Evolutionary conservation across 1,284 basidiomycete genomes (phyloP).

Genomic region (Afroboletus lepidellus): DNA sequence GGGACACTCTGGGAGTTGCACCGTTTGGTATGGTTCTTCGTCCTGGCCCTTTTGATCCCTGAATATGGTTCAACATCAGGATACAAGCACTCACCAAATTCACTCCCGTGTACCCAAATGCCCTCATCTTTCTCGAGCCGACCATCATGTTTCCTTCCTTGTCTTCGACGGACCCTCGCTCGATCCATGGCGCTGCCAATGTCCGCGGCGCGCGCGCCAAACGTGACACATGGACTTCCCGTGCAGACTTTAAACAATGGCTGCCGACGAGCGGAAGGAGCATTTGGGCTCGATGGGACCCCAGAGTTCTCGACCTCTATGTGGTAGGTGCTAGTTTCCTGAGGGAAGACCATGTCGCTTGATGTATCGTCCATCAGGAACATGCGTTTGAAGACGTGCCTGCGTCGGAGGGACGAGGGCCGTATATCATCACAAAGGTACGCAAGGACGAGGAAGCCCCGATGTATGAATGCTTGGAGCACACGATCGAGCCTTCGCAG

Average conservation of each 20-base stretch:
- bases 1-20: slow-evolving; percentile 32
- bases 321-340: slow-evolving; percentile 16
- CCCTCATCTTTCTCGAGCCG: slow-evolving; percentile 30
- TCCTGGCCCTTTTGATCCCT: neutral
- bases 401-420: neutral
- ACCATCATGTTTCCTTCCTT: slow-evolving; percentile 34
- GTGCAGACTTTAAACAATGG: slow-evolving; percentile 24
- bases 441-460: slow-evolving; percentile 34
- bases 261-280: slow-evolving; percentile 14
- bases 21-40: slow-evolving; percentile 20
- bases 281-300: slow-evolving; percentile 30
- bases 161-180: slow-evolving; percentile 26
- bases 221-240: slow-evolving; percentile 26
- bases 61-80: slow-evolving; percentile 9
- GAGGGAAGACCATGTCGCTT: neutral
- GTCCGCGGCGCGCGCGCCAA: slow-evolving; percentile 28
- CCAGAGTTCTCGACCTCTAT: slow-evolving; percentile 23
- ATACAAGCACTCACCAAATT: slow-evolving; percentile 25
- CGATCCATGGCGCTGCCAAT: slow-evolving; percentile 29
- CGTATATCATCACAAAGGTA: slow-evolving; percentile 21
- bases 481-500: slow-evolving; percentile 29
- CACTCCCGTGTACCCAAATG: slow-evolving; percentile 10
- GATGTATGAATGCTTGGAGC: slow-evolving; percentile 28
- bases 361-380: slow-evolving; percentile 15
- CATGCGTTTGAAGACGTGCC: slow-evolving; percentile 25